phyloP scores from a whole-genome alignment of 805 yeast species.

The Starmerella gropengiesseri region DNA sequence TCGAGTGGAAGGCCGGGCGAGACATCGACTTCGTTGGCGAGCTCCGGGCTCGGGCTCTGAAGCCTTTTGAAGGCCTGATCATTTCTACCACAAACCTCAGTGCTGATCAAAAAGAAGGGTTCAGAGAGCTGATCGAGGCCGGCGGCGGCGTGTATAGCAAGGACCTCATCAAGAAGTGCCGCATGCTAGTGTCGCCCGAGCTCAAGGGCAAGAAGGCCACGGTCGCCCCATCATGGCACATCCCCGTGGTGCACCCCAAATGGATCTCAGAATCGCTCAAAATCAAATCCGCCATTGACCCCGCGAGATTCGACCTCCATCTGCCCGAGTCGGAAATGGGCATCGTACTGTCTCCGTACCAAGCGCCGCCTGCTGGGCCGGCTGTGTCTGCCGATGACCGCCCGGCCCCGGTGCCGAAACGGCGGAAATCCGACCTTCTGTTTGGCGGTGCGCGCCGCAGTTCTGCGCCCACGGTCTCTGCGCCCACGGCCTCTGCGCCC shows the following conservation, averaged over 20 bases:
- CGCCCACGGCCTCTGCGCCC: not conserved
- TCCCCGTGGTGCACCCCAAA: slow-evolving; percentile 35
- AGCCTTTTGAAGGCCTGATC: slow-evolving; percentile 28
- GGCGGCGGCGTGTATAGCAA: slow-evolving; percentile 30
- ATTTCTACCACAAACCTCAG: slow-evolving; percentile 34
- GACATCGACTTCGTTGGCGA: slow-evolving; percentile 22
- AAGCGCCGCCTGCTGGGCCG: not conserved
- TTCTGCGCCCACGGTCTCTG: not conserved
- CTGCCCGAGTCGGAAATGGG: slow-evolving; percentile 10
- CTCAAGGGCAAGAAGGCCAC: slow-evolving; percentile 29
- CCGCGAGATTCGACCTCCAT: slow-evolving; percentile 26
- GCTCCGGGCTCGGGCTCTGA: slow-evolving; percentile 21
- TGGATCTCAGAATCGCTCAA: slow-evolving; percentile 37
- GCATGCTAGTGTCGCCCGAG: slow-evolving; percentile 28
- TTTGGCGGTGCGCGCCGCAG: slow-evolving; percentile 4
- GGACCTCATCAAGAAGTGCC: slow-evolving; percentile 24
- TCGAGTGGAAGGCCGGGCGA: slow-evolving; percentile 45
- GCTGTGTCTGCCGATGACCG: not conserved
- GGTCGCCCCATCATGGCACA: slow-evolving; percentile 33
- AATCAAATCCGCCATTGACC: slow-evolving; percentile 35
- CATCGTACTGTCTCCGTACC: not conserved
- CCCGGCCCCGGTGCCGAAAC: slow-evolving; percentile 8
- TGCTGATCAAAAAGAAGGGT: slow-evolving; percentile 23
- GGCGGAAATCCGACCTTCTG: slow-evolving; percentile 11
- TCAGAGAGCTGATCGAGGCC: slow-evolving; percentile 24